Conservation (phyloP, 257 asterid genomes). For the Solanum sejunctum region DNA sequence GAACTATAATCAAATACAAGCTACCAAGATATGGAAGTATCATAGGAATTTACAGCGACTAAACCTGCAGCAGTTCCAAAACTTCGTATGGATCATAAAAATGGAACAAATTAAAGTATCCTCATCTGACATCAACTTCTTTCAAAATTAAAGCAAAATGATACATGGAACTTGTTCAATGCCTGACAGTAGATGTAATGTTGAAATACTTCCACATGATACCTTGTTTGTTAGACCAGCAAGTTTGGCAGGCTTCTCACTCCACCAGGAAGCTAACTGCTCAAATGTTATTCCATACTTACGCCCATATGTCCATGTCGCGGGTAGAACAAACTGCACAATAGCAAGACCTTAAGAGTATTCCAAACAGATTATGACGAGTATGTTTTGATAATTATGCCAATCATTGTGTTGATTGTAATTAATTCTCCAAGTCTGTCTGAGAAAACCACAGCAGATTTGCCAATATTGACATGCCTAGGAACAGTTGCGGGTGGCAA, state of each 20-base stretch:
- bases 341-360: neutral
- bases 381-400: neutral
- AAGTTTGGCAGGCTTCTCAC: conserved; percentile 92
- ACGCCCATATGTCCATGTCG: conserved; percentile 78
- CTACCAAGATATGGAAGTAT: neutral
- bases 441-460: neutral
- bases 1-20: neutral
- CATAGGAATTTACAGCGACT: neutral
- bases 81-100: neutral
- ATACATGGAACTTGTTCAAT: neutral
- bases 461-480: neutral
- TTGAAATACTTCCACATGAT: neutral
- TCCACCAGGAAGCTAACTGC: conserved; percentile 88
- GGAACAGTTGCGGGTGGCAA: neutral
- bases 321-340: conserved; percentile 85
- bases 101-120: neutral
- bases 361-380: neutral
- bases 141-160: neutral
- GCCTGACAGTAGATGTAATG: neutral
- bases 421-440: neutral
- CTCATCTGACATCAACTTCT: neutral
- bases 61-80: neutral
- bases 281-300: conserved; percentile 45
- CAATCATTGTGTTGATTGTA: neutral
- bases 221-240: conserved; percentile 75